Evolutionary conservation across 1,284 basidiomycete genomes (phyloP), one percentile per base, ranked within the genome.

Genomic region (Chalciporus sp.): DNA sequence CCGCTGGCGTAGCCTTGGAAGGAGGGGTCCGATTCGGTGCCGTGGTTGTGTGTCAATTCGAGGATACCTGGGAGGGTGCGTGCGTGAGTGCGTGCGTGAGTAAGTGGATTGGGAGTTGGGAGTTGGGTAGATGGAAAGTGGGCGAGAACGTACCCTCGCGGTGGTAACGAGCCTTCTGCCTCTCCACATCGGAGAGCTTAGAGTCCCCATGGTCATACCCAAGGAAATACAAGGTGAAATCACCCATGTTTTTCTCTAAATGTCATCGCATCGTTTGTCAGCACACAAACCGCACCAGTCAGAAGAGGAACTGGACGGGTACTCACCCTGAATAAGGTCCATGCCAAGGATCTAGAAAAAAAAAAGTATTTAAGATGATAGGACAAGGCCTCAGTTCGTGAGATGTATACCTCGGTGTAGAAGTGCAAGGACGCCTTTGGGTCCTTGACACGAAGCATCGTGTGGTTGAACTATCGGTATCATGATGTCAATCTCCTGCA

Each of bases 371-470:
- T 28, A 31, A 43, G 49, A 53, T 28, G 26, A 55, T 42, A 23
- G 47, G 20, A 14, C 23, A 7, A 23, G 42, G 47, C 7, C 42
- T 10, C 8, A 29, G 14, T 28, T 11, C 26, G 31, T 33, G 47
- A 43, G 27, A 42, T 31, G 61, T 76, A 59, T 54, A 81, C 87
- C 46, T 90, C 81, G 53, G 82, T 80, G 74, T 94, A 94, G 71
- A 92, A 94, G 40, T 77, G 74, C 60, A 93, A 62, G 20, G 92
- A 93, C 40, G 73, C 77, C 64, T 94, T 85, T 16, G 93, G 90
- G 72, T 97, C 94, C 77, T 90, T 94, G 70, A 96, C 81, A 61
- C 95, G 85, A 66, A 95, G 73, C 92, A 94, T 94, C 29, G 90
- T 92, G 75, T 95, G 92, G 71, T 94, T 93, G 74, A 93, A 90